phyloP scores from a whole-genome alignment of 192 early-diverging fungal genomes.

The Coemansia erecta region DNA sequence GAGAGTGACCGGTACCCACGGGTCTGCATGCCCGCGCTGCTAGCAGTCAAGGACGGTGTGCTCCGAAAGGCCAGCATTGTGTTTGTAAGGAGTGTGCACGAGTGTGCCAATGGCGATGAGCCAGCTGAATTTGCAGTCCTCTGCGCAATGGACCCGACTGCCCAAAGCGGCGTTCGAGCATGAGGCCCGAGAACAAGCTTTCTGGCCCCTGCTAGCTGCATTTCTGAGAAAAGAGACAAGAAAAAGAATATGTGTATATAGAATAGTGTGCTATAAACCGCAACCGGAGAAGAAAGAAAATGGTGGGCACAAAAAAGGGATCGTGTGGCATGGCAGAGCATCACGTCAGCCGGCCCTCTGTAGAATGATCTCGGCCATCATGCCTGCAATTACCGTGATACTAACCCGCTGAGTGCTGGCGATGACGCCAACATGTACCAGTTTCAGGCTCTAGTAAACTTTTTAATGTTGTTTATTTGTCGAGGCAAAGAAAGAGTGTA shows the following conservation, averaged over 20 bases:
- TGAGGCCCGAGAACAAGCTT: conserved; percentile 6
- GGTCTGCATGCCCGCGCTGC: neutral
- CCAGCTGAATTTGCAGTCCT: neutral
- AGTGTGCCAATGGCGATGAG: neutral
- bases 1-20: conserved; percentile 4
- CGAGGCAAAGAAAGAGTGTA: conserved; percentile 20
- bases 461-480: no score
- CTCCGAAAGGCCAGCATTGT: neutral
- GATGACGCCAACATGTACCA: no score
- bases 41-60: neutral
- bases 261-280: neutral
- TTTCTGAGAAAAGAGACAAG: conserved; percentile 1
- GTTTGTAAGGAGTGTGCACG: neutral
- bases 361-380: no score
- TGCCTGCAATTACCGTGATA: no score
- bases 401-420: no score
- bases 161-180: neutral
- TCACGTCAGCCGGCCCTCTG: no score
- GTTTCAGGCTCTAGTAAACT: no score
- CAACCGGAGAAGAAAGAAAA: no score
- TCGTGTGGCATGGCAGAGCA: no score
- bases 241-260: no score
- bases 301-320: no score
- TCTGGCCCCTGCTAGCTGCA: conserved; percentile 19
- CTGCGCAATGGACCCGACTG: neutral